A percentile compares a stretch with the other conserved stretches of the same genome.
phyloP scores from a whole-genome alignment of 345 rosid genomes.

The Corchorus olitorius region DNA sequence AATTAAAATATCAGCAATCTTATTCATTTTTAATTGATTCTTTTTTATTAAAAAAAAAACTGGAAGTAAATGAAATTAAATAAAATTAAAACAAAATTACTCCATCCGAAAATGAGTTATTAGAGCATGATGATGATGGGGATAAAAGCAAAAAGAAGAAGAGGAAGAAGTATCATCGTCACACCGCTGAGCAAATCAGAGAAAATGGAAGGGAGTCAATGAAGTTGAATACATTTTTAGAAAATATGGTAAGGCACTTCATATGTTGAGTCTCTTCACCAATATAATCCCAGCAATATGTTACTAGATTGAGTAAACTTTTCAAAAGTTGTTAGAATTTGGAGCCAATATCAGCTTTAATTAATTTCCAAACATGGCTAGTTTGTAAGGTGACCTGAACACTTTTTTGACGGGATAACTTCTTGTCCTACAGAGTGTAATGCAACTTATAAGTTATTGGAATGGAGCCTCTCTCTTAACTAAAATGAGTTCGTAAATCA shows the following conservation, averaged over 20 bases:
- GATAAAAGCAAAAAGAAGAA: constrained; percentile 75
- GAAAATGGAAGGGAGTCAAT: constrained; percentile 52
- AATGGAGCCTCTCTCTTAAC: not conserved
- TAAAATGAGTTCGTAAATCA: not conserved
- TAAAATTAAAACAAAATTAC: too few relatives aligned
- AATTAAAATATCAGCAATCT: not conserved
- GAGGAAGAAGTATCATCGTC: constrained; percentile 96
- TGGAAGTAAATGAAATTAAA: too few relatives aligned
- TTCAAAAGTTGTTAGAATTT: not conserved
- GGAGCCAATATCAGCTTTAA: too few relatives aligned
- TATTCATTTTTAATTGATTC: not conserved
- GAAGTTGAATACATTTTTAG: too few relatives aligned
- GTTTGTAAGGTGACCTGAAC: too few relatives aligned
- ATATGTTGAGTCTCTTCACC: not conserved
- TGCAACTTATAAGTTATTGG: not conserved
- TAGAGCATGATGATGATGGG: constrained; percentile 55
- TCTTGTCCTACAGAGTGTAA: not conserved
- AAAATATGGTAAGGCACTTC: not conserved
- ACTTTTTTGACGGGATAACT: not conserved
- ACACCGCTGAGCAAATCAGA: constrained; percentile 90
- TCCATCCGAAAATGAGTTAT: constrained; percentile 78
- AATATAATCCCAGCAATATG: not conserved
- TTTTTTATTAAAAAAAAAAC: too few relatives aligned
- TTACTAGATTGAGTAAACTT: not conserved
- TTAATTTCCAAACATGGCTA: too few relatives aligned